Conservation (phyloP, 805 yeast species). For the Saccharomycopsis vini region DNA sequence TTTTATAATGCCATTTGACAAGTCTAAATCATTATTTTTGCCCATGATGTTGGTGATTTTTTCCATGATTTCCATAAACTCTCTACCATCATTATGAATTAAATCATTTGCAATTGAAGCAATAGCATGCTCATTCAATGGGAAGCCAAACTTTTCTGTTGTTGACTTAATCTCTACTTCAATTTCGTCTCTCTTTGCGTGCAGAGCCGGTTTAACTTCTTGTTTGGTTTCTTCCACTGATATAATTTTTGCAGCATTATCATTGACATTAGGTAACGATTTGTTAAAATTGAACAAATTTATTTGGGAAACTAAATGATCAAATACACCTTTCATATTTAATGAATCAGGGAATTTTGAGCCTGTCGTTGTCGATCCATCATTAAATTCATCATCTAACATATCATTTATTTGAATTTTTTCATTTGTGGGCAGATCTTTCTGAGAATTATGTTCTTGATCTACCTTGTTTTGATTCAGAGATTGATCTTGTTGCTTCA, state of each 20-base stretch:
- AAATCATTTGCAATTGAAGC: constrained; percentile 58
- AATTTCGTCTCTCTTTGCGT: too few relatives aligned
- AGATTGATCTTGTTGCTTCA: not conserved
- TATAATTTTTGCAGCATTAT: not conserved
- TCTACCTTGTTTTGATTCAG: not conserved
- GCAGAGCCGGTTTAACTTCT: too few relatives aligned
- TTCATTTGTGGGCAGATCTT: not conserved
- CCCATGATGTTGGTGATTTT: constrained; percentile 28
- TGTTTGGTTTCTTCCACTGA: too few relatives aligned
- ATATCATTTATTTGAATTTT: not conserved
- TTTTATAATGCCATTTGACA: not conserved
- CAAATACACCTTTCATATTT: not conserved
- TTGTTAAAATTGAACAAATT: not conserved
- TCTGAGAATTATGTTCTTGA: not conserved
- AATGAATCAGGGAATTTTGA: too few relatives aligned
- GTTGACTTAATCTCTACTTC: too few relatives aligned
- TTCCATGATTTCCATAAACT: constrained; percentile 61
- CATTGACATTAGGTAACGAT: not conserved
- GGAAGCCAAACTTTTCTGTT: not conserved
- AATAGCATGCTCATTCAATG: constrained; percentile 23
- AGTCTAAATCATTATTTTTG: not conserved
- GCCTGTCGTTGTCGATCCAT: too few relatives aligned
- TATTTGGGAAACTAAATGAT: not conserved
- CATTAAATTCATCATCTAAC: not conserved
- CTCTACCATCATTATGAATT: constrained; percentile 52